phyloP scores from a whole-genome alignment of 805 yeast species.

The Schwanniomyces pseudopolymorphus region DNA sequence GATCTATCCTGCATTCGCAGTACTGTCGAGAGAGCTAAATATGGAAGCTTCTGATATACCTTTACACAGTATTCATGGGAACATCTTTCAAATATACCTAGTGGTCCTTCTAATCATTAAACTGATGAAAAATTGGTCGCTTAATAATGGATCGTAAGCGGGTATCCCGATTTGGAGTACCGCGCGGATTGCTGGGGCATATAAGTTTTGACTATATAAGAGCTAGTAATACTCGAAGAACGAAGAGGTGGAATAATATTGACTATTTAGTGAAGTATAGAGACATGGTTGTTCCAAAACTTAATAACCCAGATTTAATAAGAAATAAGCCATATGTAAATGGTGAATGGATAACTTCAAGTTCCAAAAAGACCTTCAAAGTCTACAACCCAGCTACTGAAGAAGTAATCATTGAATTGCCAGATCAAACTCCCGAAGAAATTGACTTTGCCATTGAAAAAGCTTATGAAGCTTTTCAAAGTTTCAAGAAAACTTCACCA shows the following conservation, averaged over 20 bases:
- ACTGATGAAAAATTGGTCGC: background rate
- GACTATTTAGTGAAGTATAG: background rate
- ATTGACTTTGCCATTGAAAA: constrained; percentile 46
- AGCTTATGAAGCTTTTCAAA: constrained; percentile 46
- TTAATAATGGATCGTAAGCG: background rate
- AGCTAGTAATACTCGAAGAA: too few relatives aligned
- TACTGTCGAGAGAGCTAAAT: too few relatives aligned
- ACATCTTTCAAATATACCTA: too few relatives aligned
- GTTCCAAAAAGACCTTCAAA: constrained; percentile 35
- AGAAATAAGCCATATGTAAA: constrained; percentile 34
- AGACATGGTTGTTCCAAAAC: constrained; percentile 15
- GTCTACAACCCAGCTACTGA: constrained; percentile 43
- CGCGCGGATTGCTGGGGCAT: background rate
- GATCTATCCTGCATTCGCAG: too few relatives aligned
- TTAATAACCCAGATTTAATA: constrained; percentile 36
- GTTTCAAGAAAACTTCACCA: constrained; percentile 47
- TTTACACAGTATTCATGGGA: too few relatives aligned
- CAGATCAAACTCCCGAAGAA: constrained; percentile 47
- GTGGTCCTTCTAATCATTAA: too few relatives aligned
- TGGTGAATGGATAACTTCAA: constrained; percentile 39
- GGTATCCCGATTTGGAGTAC: background rate
- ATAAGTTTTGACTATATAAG: background rate
- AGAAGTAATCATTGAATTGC: constrained; percentile 32
- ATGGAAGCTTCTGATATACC: too few relatives aligned
- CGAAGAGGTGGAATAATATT: background rate